These are phyloP conservation scores for Rhinocladiella mackenziei DNA, from an alignment of 2,329 filamentous ascomycete species.

Conservation along the genomic window DNA sequence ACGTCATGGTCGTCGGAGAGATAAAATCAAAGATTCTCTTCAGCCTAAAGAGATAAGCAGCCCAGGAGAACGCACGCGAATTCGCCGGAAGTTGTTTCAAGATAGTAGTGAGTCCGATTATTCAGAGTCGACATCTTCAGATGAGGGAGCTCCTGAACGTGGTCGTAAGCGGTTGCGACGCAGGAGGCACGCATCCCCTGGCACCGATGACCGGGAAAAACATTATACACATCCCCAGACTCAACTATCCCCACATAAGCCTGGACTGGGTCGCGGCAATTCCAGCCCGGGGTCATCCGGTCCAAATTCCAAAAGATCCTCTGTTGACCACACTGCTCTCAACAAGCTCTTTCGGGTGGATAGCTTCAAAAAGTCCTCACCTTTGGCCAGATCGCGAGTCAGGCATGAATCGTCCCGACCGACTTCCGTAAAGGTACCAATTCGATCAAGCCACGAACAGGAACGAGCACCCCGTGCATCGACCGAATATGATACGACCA, in stretches of 20 bases:
- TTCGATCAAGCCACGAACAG: conserved; percentile 21
- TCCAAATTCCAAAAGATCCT: conserved; percentile 23
- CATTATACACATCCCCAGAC: conserved; percentile 3
- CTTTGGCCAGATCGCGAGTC: conserved; percentile 14
- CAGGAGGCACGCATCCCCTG: conserved; percentile 12
- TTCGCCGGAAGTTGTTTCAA: conserved; percentile 17
- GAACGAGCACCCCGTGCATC: conserved; percentile 34
- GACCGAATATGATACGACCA: conserved; percentile 44
- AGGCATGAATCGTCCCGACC: conserved; percentile 15
- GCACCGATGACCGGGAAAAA: conserved; percentile 1
- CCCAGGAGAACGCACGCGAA: conserved; percentile 18
- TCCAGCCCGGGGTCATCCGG: conserved; percentile 22
- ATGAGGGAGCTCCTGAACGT: conserved; percentile 14
- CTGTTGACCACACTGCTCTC: conserved; percentile 20
- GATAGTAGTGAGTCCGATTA: conserved; percentile 24
- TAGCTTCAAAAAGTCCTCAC: conserved; percentile 14
- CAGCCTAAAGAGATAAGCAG: conserved; percentile 18
- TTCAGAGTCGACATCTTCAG: conserved; percentile 19
- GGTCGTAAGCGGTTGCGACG: conserved; percentile 22
- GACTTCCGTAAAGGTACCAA: conserved; percentile 3
- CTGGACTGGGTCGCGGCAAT: conserved; percentile 6
- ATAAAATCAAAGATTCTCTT: conserved; percentile 23
- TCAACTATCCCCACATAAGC: conserved; percentile 5
- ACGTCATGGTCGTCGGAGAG: conserved; percentile 12
- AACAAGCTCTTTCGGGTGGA: conserved; percentile 18